Conservation (phyloP, 768 basidiomycete species). For the Melanogaster broomeanus region DNA sequence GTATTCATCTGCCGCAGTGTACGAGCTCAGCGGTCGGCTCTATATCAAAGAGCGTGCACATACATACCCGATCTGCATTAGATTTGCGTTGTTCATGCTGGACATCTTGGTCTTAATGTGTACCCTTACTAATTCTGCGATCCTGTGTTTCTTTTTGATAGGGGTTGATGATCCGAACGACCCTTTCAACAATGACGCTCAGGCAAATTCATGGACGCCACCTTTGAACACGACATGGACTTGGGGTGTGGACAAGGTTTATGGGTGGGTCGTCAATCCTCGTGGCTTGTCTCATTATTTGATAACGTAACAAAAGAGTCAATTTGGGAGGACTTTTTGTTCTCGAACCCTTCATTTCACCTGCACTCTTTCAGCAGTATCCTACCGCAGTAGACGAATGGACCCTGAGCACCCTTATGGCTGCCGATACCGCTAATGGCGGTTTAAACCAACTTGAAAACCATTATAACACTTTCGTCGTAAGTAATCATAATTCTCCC, state of each 20-base stretch:
- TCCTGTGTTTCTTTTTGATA: slow-evolving; percentile 24
- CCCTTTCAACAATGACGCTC: slow-evolving; percentile 76
- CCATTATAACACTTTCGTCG: slow-evolving; percentile 84
- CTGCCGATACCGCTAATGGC: slow-evolving; percentile 61
- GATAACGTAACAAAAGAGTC: slow-evolving; percentile 39
- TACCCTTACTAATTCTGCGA: slow-evolving; percentile 2
- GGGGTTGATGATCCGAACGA: slow-evolving; percentile 69
- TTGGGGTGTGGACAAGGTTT: slow-evolving; percentile 61
- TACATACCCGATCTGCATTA: background rate
- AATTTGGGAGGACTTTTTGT: slow-evolving; percentile 79
- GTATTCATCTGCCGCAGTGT: background rate
- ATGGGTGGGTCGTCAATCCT: slow-evolving; percentile 46
- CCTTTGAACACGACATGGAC: slow-evolving; percentile 75
- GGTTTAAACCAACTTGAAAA: slow-evolving; percentile 66
- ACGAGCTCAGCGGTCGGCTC: background rate
- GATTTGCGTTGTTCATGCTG: background rate
- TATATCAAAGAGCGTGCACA: background rate
- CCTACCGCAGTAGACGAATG: slow-evolving; percentile 61
- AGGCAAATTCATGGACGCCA: slow-evolving; percentile 79
- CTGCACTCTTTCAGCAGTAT: slow-evolving; percentile 63
- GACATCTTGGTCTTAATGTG: background rate
- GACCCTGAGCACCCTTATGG: slow-evolving; percentile 67
- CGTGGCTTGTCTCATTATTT: background rate
- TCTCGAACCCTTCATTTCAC: slow-evolving; percentile 78
- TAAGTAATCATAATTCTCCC: slow-evolving; percentile 37